Percentiles rank a stretch among this genome's conserved stretches.
These are phyloP conservation scores for Ogataea parapolymorpha DNA, from an alignment of 805 yeast species.

Conservation along the genomic window DNA sequence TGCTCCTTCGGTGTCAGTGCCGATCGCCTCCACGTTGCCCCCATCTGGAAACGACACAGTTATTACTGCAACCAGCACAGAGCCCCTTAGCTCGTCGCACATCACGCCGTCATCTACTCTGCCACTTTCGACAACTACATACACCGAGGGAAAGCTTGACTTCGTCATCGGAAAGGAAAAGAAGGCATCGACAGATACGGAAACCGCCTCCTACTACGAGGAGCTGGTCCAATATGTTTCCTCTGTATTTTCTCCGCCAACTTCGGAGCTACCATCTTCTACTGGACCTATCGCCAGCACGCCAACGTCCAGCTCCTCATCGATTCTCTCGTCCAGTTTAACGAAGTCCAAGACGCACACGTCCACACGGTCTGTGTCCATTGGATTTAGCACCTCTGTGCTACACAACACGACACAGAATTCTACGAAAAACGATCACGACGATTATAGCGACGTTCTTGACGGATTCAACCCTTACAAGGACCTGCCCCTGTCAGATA, in stretches of 20 bases:
- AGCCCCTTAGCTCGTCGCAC: background rate
- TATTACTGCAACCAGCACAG: background rate
- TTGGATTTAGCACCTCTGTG: background rate
- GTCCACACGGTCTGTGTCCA: background rate
- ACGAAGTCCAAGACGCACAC: background rate
- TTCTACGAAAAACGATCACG: conserved; percentile 10
- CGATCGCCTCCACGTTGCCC: background rate
- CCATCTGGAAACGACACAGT: background rate
- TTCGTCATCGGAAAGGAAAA: conserved; percentile 11
- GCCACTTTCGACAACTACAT: background rate
- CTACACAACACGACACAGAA: background rate
- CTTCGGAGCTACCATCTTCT: background rate
- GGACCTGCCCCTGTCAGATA: conserved; percentile 21
- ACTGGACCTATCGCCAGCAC: background rate
- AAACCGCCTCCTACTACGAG: conserved; percentile 7
- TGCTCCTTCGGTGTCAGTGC: background rate
- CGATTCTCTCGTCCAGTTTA: background rate
- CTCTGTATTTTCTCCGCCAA: conserved; percentile 13
- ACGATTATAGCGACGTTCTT: conserved; percentile 1
- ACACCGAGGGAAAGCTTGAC: conserved; percentile 7
- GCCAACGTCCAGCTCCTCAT: background rate
- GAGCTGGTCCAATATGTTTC: conserved; percentile 16
- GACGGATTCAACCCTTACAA: conserved; percentile 21
- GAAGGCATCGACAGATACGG: background rate
- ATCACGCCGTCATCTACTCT: background rate